Base-by-base conservation (phyloP, 805 yeast species). In the Spathaspora girioi region DNA sequence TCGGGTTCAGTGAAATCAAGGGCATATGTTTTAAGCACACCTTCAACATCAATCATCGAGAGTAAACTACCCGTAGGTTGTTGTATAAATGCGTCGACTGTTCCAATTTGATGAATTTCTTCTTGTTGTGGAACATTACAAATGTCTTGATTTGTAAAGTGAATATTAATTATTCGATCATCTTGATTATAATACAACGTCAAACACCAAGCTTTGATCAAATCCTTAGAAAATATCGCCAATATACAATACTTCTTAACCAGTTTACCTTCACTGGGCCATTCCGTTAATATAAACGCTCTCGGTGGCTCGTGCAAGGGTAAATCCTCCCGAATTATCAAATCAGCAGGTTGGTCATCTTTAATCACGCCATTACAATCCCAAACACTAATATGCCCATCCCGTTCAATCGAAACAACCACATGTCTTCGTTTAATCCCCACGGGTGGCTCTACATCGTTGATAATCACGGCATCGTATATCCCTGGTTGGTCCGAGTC, bases 381-480 rank as follows among this genome's bases (percentile, higher is more conserved):
- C 89, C 90, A 89, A 5, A 87, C 69, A 11, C 81, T 73, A 11
- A 89, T 54, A 43, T 51, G 56, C 3, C 74, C 70, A 5, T 62
- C 59, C 38, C 63, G 64, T 41, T 73, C 76, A n/a, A 61, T 50
- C 3, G 66, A 54, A 1, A 65, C 60, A 0, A 66, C 73, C 35
- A 68, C 54, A 50, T 73, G 77, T 43, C 68, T 68, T 18, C 73
- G 52, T 17, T 50, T 49, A 1, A 23, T 31, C 1, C 44, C 48
- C 2, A 31, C 43, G 6, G 63, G 52, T 0, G 58, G 61, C 10
- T 58, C 57, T n/a, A 68, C 59, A 51, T 72, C 75, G 51, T 68
- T 71, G 29, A 71, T 53, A 14, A 73, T 54, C 2, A 68, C 62
- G 2, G 75, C 73, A 44, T 64, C 65, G 45, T 57, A 56, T n/a